Evolutionary conservation across 2,329 filamentous ascomycete species (phyloP).

Genomic region (Hymenoscyphus occultus): DNA sequence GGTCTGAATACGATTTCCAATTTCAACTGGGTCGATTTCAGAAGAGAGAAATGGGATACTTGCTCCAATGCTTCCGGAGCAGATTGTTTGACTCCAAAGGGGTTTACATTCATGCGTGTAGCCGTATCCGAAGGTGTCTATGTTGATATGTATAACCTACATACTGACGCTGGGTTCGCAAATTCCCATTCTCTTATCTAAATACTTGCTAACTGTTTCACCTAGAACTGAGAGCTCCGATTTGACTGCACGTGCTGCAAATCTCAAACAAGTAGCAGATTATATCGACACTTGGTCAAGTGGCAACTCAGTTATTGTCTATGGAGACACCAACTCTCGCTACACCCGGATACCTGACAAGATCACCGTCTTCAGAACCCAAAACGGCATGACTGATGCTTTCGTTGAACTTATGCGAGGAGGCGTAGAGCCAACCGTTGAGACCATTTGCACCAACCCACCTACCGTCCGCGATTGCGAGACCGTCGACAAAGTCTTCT

Average conservation of each 20-base stretch:
- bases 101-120: conserved; percentile 65
- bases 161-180: conserved; percentile 58
- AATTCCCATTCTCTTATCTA: not conserved
- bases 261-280: conserved; percentile 56
- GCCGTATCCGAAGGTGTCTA: conserved; percentile 51
- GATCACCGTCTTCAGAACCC: conserved; percentile 47
- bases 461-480: conserved; percentile 54
- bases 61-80: conserved; percentile 54
- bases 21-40: conserved; percentile 53
- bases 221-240: conserved; percentile 47
- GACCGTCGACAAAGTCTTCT: conserved; percentile 63
- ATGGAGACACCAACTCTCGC: conserved; percentile 63
- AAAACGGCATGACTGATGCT: conserved; percentile 53
- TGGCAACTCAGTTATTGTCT: conserved; percentile 61
- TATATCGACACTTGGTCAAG: conserved; percentile 54
- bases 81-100: conserved; percentile 68
- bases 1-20: conserved; percentile 64
- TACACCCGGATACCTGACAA: conserved; percentile 57
- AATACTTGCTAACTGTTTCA: not conserved
- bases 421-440: conserved; percentile 45
- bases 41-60: conserved; percentile 55
- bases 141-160: conserved; percentile 64
- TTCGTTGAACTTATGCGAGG: conserved; percentile 56
- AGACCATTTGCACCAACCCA: conserved; percentile 55
- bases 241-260: conserved; percentile 53